phyloP scores from a whole-genome alignment of 768 basidiomycete genomes.

The Termitomyces sp. region DNA sequence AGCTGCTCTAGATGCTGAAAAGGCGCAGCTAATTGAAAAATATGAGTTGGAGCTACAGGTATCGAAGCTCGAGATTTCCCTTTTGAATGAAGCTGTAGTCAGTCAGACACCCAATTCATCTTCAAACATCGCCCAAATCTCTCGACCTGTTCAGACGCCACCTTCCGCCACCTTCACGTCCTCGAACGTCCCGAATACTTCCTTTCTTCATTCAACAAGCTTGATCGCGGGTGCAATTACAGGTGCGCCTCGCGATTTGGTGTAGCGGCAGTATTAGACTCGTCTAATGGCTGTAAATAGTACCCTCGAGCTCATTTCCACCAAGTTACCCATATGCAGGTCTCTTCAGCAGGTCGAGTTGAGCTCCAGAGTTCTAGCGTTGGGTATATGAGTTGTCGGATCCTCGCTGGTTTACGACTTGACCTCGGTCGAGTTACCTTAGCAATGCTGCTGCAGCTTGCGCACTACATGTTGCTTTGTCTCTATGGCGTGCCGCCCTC shows the following conservation, averaged over 20 bases:
- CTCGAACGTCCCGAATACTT: background rate
- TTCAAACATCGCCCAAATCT: background rate
- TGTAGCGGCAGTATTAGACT: background rate
- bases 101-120: background rate
- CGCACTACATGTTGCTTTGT: background rate
- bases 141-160: background rate
- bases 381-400: background rate
- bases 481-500: background rate
- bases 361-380: background rate
- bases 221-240: background rate
- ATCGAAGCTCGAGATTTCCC: constrained; percentile 5
- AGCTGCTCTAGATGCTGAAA: constrained; percentile 7
- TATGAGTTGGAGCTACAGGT: constrained; percentile 8
- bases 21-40: constrained; percentile 3
- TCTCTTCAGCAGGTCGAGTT: background rate
- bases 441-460: too few relatives aligned
- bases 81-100: constrained; percentile 3
- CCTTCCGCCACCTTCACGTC: background rate
- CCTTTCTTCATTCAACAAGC: background rate
- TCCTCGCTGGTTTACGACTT: background rate
- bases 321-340: background rate
- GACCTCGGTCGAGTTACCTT: too few relatives aligned
- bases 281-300: background rate
- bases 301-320: background rate
- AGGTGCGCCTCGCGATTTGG: background rate